phyloP scores from a whole-genome alignment of 2,329 filamentous ascomycete genomes.

The Fusarium lateritium region DNA sequence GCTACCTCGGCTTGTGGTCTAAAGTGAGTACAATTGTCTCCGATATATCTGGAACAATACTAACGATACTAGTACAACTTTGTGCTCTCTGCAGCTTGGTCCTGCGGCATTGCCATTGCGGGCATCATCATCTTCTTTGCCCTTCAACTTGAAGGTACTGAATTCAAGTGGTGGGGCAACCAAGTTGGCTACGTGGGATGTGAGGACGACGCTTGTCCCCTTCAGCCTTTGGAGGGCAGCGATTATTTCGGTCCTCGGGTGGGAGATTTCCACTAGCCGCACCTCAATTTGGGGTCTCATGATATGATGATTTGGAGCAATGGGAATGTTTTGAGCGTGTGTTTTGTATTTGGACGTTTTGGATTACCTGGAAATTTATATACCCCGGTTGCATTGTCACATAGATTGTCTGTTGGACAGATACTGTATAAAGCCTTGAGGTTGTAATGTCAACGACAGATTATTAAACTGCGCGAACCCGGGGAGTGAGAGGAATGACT shows the following conservation, averaged over 20 bases:
- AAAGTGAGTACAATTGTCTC: slow-evolving; percentile 55
- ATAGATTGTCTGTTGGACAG: slow-evolving; percentile 43
- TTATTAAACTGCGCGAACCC: background rate
- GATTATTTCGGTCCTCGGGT: slow-evolving; percentile 59
- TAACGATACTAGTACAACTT: slow-evolving; percentile 63
- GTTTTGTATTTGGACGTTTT: slow-evolving; percentile 44
- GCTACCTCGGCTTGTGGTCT: slow-evolving; percentile 66
- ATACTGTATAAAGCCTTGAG: slow-evolving; percentile 36
- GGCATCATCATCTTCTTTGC: slow-evolving; percentile 69
- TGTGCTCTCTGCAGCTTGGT: slow-evolving; percentile 66
- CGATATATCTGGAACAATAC: background rate
- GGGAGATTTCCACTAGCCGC: slow-evolving; percentile 54
- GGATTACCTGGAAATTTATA: slow-evolving; percentile 44
- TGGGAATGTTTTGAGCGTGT: slow-evolving; percentile 46
- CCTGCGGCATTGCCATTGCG: slow-evolving; percentile 64
- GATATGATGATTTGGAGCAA: slow-evolving; percentile 45
- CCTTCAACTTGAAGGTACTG: slow-evolving; percentile 60
- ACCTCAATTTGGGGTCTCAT: slow-evolving; percentile 6
- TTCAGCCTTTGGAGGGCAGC: slow-evolving; percentile 53
- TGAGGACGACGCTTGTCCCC: slow-evolving; percentile 58
- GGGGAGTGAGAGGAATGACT: too few species aligned
- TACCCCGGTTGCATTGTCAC: slow-evolving; percentile 47
- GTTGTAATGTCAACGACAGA: slow-evolving; percentile 17
- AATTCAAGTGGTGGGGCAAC: slow-evolving; percentile 67
- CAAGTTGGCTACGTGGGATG: slow-evolving; percentile 58